These are phyloP conservation scores for Geotrichum histeridarum DNA, from an alignment of 1,139 yeast genomes.

Conservation along the genomic window DNA sequence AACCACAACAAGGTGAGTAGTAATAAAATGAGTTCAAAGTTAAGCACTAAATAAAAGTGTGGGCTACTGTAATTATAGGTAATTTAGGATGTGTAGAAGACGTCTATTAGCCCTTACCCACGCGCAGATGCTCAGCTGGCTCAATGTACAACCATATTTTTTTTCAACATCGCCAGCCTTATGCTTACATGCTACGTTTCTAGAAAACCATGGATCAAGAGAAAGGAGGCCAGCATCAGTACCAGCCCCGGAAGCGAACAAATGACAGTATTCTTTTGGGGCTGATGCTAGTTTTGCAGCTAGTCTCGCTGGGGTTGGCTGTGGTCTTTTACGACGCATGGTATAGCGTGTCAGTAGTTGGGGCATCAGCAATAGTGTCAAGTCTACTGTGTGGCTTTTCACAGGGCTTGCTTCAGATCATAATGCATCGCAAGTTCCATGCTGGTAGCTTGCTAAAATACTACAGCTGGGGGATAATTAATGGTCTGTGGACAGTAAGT, in stretches of 20 bases:
- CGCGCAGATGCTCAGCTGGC: too few species aligned
- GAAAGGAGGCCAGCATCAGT: background rate
- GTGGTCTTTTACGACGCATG: constrained; percentile 25
- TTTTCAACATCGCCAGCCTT: too few species aligned
- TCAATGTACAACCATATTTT: too few species aligned
- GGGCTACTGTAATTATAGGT: too few species aligned
- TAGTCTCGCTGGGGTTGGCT: constrained; percentile 5
- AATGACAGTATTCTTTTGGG: constrained; percentile 5
- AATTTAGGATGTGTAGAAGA: too few species aligned
- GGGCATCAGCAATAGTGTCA: constrained; percentile 36
- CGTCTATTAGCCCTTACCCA: too few species aligned
- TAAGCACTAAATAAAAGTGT: too few species aligned
- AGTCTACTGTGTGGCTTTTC: constrained; percentile 35
- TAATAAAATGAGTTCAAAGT: too few species aligned
- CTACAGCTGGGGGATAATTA: constrained; percentile 38
- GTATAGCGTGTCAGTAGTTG: constrained; percentile 28
- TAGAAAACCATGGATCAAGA: background rate
- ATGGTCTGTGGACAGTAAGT: constrained; percentile 37
- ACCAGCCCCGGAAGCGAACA: background rate
- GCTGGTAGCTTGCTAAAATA: constrained; percentile 31
- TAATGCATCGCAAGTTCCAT: constrained; percentile 23
- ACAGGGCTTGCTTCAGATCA: constrained; percentile 35
- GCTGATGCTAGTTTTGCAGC: constrained; percentile 6
- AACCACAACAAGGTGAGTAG: too few species aligned
- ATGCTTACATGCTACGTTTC: background rate